A percentile compares a stretch with the other conserved stretches of the same genome.
Evolutionary conservation across 495 filamentous ascomycete genomes (phyloP).

Genomic region (Immersiella caudata): DNA sequence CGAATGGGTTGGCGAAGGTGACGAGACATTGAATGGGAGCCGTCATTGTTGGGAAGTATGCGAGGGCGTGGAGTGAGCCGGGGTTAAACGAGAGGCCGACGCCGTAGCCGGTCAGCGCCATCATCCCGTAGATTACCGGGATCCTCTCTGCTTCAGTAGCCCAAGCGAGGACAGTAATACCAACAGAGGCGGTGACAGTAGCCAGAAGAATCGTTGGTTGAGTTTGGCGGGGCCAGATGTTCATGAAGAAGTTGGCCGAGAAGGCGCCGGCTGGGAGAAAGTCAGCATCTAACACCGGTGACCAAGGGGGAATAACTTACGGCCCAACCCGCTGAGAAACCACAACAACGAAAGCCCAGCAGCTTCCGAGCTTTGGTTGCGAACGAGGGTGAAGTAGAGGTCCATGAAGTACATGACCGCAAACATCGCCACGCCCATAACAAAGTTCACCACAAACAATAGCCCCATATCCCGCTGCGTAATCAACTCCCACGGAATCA

Average conservation of each 20-base stretch:
- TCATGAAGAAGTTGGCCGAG: slow-evolving; percentile 56
- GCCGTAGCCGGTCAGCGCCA: slow-evolving; percentile 60
- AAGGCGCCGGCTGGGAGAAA: slow-evolving; percentile 51
- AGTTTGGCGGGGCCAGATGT: slow-evolving; percentile 59
- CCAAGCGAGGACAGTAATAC: slow-evolving; percentile 51
- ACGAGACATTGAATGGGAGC: slow-evolving; percentile 55
- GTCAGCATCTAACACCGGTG: background rate
- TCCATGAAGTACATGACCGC: slow-evolving; percentile 63
- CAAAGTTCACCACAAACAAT: slow-evolving; percentile 57
- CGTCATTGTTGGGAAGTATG: slow-evolving; percentile 55
- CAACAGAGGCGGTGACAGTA: slow-evolving; percentile 50
- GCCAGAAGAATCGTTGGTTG: slow-evolving; percentile 55
- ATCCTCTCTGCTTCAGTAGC: slow-evolving; percentile 46
- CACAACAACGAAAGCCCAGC: slow-evolving; percentile 57
- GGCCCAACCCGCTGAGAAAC: slow-evolving; percentile 48
- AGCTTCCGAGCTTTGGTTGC: slow-evolving; percentile 46
- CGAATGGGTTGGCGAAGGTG: slow-evolving; percentile 56
- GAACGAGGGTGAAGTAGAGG: slow-evolving; percentile 60
- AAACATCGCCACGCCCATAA: slow-evolving; percentile 54
- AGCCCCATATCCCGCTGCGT: slow-evolving; percentile 53
- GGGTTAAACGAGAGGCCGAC: slow-evolving; percentile 53
- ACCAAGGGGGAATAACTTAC: slow-evolving; percentile 28
- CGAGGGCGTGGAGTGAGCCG: slow-evolving; percentile 52
- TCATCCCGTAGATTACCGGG: slow-evolving; percentile 58
- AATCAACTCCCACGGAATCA: slow-evolving; percentile 60